A percentile compares a stretch with the other conserved stretches of the same genome.
Evolutionary conservation across 2,329 filamentous ascomycete species (phyloP).

Genomic region (Monilinia vaccinii-corymbosi): DNA sequence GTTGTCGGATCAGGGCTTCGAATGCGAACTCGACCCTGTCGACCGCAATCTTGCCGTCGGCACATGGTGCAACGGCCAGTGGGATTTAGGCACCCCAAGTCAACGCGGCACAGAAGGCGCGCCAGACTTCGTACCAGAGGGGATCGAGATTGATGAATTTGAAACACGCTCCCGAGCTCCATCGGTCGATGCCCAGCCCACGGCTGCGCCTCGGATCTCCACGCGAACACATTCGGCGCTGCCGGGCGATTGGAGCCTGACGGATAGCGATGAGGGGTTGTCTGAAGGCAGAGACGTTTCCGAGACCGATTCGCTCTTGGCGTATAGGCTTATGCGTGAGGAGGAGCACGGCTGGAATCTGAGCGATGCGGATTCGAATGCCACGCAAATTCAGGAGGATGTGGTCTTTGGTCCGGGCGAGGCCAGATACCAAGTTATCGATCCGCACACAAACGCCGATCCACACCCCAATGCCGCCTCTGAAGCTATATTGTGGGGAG

Average conservation of each 20-base stretch:
- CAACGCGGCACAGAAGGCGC: neutral
- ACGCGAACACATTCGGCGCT: neutral
- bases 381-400: neutral
- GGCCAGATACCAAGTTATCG: neutral
- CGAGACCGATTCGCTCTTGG: neutral
- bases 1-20: neutral
- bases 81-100: neutral
- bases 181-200: neutral
- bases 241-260: neutral
- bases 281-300: neutral
- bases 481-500: neutral
- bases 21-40: neutral
- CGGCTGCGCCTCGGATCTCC: neutral
- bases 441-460: no score
- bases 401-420: neutral
- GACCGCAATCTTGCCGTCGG: fast-evolving
- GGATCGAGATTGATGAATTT: neutral
- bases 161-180: neutral
- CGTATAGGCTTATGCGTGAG: neutral
- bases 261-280: neutral
- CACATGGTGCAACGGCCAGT: neutral
- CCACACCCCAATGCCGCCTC: no score
- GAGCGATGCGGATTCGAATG: neutral
- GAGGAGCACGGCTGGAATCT: neutral
- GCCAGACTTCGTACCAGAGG: neutral